Evolutionary conservation across 345 rosid genomes (phyloP), one percentile per base, ranked within the genome.

Genomic region (Zanthoxylum bungeanum): DNA sequence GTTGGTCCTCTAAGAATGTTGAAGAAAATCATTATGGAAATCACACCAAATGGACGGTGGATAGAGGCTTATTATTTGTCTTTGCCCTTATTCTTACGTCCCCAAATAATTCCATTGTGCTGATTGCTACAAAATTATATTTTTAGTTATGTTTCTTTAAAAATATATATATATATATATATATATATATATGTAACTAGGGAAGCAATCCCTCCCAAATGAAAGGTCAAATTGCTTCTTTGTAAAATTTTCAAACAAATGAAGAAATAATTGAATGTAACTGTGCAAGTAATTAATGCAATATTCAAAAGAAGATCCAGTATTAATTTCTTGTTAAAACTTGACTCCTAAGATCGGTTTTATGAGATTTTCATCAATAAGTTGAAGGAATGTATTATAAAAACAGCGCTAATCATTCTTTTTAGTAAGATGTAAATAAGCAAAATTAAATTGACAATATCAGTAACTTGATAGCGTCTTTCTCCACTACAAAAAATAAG

Each of bases 101-200:
- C 97, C 9, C 98, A 88, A 9, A 40, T 91, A 57, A 88, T 90
- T 75, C 97, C 98, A 30, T 66, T 88, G 2, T 91, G 97, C 80
- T 94, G 85, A 82, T 76, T 68, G 16, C 46, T 34, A 69, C 33
- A 9, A 28, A 42, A 27, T 30, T 24, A 68, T 63, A 12, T 28
- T 44, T 31, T 1, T 4, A 22, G 25, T 53, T 40, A 9, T 56
- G 6, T 14, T 56, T 61, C 65, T 21, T 21, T 22, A 12, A 10
- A 39, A 53, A n/a, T n/a, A n/a, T n/a, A n/a, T n/a, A n/a, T n/a
- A n/a, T n/a, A n/a, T n/a, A n/a, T n/a, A n/a, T n/a, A n/a, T n/a
- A n/a, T n/a, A n/a, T n/a, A n/a, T n/a, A n/a, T n/a, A n/a, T 55
- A 30, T 55, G 37, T 40, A 46, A 28, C 33, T 17, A 66, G 33